These are phyloP conservation scores for Dissophora globulifera DNA, from an alignment of 192 early-diverging fungal genomes.

Conservation along the genomic window DNA sequence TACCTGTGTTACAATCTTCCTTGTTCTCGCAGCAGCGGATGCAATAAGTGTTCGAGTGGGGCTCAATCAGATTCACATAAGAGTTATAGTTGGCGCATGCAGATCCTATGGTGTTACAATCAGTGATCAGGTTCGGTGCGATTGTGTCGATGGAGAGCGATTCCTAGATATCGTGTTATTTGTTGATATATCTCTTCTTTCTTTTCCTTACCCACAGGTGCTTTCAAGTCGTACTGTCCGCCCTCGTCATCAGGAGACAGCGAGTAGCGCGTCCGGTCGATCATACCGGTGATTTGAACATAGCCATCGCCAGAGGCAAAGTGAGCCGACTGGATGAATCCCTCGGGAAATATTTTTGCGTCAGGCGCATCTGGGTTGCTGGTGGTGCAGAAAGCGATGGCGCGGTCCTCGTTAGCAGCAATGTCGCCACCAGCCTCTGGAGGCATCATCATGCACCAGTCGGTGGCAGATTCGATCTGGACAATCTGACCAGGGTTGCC, in stretches of 20 bases:
- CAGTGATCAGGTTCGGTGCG: no score
- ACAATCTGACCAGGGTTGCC: conserved; percentile 31
- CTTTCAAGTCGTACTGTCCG: conserved; percentile 61
- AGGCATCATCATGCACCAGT: conserved; percentile 58
- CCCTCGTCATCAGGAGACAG: conserved; percentile 52
- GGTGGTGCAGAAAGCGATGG: conserved; percentile 58
- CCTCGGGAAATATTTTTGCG: conserved; percentile 54
- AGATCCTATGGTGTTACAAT: conserved; percentile 22
- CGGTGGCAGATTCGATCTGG: conserved; percentile 21
- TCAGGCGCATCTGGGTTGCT: conserved; percentile 34
- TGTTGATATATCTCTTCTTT: not conserved
- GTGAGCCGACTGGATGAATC: conserved; percentile 60
- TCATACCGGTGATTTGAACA: conserved; percentile 65
- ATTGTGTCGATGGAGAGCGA: no score
- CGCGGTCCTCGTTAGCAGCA: conserved; percentile 55
- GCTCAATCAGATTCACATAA: conserved; percentile 65
- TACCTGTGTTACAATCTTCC: conserved; percentile 52
- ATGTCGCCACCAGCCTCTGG: conserved; percentile 45
- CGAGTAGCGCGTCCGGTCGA: conserved; percentile 47
- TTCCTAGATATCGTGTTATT: not conserved
- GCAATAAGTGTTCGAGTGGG: conserved; percentile 53
- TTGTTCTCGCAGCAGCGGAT: conserved; percentile 62
- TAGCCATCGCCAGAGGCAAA: conserved; percentile 54
- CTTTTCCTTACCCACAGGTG: conserved; percentile 42
- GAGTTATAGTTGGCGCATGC: conserved; percentile 56